Evolutionary conservation across 345 rosid species (phyloP).

Genomic region (Corchorus olitorius): DNA sequence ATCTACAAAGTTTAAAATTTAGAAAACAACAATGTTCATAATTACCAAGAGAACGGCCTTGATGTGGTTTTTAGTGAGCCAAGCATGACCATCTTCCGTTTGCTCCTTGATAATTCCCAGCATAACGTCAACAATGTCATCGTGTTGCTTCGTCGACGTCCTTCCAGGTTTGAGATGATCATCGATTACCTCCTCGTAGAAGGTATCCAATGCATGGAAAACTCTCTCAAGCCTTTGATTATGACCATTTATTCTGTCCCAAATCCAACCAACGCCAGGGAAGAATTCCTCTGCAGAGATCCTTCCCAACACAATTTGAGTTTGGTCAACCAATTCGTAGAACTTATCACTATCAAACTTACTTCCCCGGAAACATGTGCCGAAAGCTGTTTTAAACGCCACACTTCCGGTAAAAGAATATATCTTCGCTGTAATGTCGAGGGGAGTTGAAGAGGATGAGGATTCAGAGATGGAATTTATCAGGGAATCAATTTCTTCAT

Average conservation of each 20-base stretch:
- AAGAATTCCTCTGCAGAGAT: conserved; percentile 39
- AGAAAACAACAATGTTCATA: no score
- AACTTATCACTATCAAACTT: background rate
- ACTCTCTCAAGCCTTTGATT: conserved; percentile 32
- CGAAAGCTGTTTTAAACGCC: background rate
- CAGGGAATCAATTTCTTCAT: background rate
- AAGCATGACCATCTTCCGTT: conserved; percentile 19
- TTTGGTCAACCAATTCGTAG: background rate
- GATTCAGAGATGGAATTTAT: background rate
- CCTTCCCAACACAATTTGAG: background rate
- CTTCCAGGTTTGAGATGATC: conserved; percentile 38
- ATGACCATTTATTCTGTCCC: conserved; percentile 39
- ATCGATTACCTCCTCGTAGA: conserved; percentile 39
- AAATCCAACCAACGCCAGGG: conserved; percentile 37
- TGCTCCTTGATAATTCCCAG: conserved; percentile 34
- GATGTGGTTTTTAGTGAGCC: conserved; percentile 42
- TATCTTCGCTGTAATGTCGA: background rate
- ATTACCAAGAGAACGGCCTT: conserved; percentile 54
- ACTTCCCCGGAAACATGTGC: background rate
- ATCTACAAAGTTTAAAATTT: no score
- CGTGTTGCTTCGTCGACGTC: conserved; percentile 1
- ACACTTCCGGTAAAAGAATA: background rate
- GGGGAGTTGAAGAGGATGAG: background rate
- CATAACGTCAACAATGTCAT: conserved; percentile 55
- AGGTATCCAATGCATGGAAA: conserved; percentile 38